Evolutionary conservation across 2,329 filamentous ascomycete species (phyloP), one percentile per base, ranked within the genome.

Genomic region (Penicillium occitanis): DNA sequence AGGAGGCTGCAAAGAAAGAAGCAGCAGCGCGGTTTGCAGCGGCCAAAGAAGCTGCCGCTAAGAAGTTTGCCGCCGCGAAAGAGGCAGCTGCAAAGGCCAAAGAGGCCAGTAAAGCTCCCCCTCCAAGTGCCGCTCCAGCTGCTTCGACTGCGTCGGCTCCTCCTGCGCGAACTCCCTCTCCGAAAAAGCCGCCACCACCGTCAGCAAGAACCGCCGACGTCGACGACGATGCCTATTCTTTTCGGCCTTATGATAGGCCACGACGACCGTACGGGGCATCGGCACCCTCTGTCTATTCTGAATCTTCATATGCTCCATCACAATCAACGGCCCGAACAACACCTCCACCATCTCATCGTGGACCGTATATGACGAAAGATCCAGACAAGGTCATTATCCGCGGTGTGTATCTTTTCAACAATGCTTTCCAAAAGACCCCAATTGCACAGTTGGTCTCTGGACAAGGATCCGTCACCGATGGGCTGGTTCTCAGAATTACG

Each of bases 351-450:
- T 93, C 91, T 3, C 85, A 89, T 69, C 87, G 91, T 58, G 88
- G 89, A 1, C 87, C 91, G 1, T 98, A 97, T 79, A 86, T 88
- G 42, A 97, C 93, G 33, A 91, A 91, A 70, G 92, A 98, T 75
- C 93, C 94, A 0, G 89, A 96, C 81, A 99, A 99, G 85, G 95
- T 99, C 75, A 89, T 97, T 69, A 94, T 99, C 78, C 91, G 91
- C 74, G 95, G 90, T 11, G 95, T 98, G 3, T 98, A 96, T 76
- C 85, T 90, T 65, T 98, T 96, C 83, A 93, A 93, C 79, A 95
- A 96, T 76, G 87, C 91, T 66, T 96, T 92, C 73, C 88, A 91
- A 70, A 91, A 90, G 74, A 93, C 91, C n/a, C 94, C 95, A 0
- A 88, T 91, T n/a, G 93, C 92, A 17, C 91, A 97, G 77, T 86